Evolutionary conservation across 805 yeast species (phyloP).

Genomic region (Jamesozyma spencerorum): DNA sequence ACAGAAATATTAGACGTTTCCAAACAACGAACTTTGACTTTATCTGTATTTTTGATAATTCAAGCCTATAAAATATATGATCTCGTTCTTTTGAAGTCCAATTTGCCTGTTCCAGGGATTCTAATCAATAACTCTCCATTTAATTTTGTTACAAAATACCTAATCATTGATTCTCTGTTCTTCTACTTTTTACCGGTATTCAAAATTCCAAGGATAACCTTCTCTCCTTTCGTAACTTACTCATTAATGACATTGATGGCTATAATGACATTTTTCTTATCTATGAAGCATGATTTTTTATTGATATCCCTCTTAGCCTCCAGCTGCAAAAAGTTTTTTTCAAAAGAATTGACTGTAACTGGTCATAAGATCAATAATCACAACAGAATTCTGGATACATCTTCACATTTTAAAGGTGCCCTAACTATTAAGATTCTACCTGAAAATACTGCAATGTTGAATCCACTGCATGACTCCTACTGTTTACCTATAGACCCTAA

Average conservation of each 20-base stretch:
- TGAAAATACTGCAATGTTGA: constrained; percentile 76
- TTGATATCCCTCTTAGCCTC: constrained; percentile 33
- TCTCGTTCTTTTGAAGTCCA: constrained; percentile 47
- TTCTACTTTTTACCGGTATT: constrained; percentile 64
- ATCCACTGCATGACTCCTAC: constrained; percentile 58
- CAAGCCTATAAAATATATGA: constrained; percentile 84
- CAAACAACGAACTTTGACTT: constrained; percentile 60
- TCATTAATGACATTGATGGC: constrained; percentile 40
- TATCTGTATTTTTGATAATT: constrained; percentile 60
- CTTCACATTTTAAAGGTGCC: constrained; percentile 68
- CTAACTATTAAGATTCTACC: constrained; percentile 83
- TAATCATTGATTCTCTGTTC: constrained; percentile 61
- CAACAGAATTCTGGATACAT: constrained; percentile 18
- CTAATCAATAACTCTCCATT: constrained; percentile 40
- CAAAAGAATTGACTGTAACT: constrained; percentile 42
- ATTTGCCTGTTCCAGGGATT: constrained; percentile 26
- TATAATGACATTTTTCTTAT: constrained; percentile 44
- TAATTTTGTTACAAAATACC: constrained; percentile 60
- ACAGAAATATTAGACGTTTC: constrained; percentile 58
- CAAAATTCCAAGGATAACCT: constrained; percentile 65
- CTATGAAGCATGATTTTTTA: constrained; percentile 43
- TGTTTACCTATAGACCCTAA: constrained; percentile 43
- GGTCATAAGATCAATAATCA: constrained; percentile 36
- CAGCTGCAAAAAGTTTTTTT: constrained; percentile 33
- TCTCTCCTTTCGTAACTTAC: constrained; percentile 47